Evolutionary conservation across 2,329 filamentous ascomycete genomes (phyloP).

Genomic region (Hysterium pulicare): DNA sequence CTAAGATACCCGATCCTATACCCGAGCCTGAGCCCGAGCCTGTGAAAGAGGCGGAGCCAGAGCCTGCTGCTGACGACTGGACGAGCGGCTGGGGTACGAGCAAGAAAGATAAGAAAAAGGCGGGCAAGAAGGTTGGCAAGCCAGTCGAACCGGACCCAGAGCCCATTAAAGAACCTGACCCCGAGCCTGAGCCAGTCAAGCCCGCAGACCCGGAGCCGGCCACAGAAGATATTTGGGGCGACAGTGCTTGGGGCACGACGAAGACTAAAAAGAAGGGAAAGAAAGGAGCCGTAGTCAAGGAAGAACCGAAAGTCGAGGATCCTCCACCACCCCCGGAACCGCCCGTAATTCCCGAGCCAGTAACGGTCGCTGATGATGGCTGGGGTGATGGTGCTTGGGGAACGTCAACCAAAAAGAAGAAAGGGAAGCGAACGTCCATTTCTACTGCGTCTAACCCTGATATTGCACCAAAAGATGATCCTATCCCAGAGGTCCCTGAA

Average conservation of each 20-base stretch:
- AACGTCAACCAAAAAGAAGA: constrained; percentile 17
- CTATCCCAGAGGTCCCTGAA: constrained; percentile 18
- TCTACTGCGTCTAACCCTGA: constrained; percentile 1
- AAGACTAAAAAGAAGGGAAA: constrained; percentile 23
- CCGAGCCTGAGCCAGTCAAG: constrained; percentile 14
- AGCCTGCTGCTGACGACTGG: constrained; percentile 1
- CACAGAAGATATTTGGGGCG: constrained; percentile 24
- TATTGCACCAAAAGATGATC: constrained; percentile 10
- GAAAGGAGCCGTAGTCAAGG: constrained; percentile 22
- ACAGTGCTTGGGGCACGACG: constrained; percentile 2
- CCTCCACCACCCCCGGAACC: constrained; percentile 13
- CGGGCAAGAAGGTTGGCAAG: constrained; percentile 13
- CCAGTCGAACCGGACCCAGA: constrained; percentile 10
- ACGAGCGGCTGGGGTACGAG: neutral
- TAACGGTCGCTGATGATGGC: constrained; percentile 18
- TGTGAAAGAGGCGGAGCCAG: neutral
- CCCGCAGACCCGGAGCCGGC: constrained; percentile 35
- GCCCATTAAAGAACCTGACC: constrained; percentile 21
- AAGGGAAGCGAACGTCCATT: constrained; percentile 5
- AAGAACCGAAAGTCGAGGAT: constrained; percentile 6
- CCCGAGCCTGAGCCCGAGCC: constrained; percentile 2
- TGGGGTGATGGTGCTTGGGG: constrained; percentile 27
- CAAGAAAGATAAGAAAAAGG: constrained; percentile 29
- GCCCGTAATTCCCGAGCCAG: constrained; percentile 23
- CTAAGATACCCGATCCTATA: constrained; percentile 3